These are phyloP conservation scores for Suhomyces wounanorum DNA, from an alignment of 1,139 yeast species.

Conservation along the genomic window DNA sequence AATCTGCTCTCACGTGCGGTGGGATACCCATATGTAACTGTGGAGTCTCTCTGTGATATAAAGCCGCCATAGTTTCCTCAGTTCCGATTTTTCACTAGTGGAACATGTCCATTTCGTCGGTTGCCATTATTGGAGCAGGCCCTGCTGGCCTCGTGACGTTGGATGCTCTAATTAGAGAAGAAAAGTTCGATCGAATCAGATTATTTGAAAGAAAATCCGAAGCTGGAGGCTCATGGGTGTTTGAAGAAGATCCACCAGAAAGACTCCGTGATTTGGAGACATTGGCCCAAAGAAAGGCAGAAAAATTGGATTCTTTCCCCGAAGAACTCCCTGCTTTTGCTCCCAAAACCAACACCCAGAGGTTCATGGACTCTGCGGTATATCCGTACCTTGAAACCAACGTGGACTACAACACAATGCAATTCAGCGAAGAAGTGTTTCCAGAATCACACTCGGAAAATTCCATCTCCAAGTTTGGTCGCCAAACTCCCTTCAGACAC, in stretches of 20 bases:
- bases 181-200: slow-evolving; percentile 28
- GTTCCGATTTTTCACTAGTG: neutral
- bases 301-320: slow-evolving; percentile 15
- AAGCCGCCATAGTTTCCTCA: neutral
- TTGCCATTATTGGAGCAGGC: slow-evolving; percentile 65
- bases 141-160: slow-evolving; percentile 64
- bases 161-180: slow-evolving; percentile 45
- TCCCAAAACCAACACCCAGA: slow-evolving; percentile 17
- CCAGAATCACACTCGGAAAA: slow-evolving; percentile 15
- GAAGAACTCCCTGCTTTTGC: slow-evolving; percentile 14
- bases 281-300: slow-evolving; percentile 14
- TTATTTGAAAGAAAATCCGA: slow-evolving; percentile 44
- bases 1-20: neutral
- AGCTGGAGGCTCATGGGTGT: slow-evolving; percentile 51
- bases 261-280: slow-evolving; percentile 18
- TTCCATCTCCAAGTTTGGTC: slow-evolving; percentile 22
- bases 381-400: slow-evolving; percentile 19
- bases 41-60: neutral
- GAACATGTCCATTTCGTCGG: slow-evolving; percentile 21
- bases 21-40: neutral
- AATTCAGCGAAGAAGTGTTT: slow-evolving; percentile 19
- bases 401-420: slow-evolving; percentile 20
- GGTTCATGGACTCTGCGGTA: slow-evolving; percentile 25
- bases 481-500: slow-evolving; percentile 18
- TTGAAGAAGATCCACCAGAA: slow-evolving; percentile 22